These are phyloP conservation scores for Xylaria sp. DNA, from an alignment of 2,329 filamentous ascomycete genomes.

Conservation along the genomic window DNA sequence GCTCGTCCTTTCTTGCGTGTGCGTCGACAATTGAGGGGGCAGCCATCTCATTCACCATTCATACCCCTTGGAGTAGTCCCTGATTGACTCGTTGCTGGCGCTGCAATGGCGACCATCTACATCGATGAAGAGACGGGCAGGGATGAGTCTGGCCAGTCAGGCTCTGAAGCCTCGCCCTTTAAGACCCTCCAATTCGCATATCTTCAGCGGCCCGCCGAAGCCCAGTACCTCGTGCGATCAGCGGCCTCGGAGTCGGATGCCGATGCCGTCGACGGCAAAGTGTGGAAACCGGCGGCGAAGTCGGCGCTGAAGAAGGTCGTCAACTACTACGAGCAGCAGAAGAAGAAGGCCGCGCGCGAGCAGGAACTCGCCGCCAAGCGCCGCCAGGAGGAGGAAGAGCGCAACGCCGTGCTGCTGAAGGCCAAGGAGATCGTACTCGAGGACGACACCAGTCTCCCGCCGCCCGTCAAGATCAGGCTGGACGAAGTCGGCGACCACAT, in stretches of 20 bases:
- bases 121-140: conserved; percentile 35
- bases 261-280: conserved; percentile 27
- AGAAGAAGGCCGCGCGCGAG: conserved; percentile 35
- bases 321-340: conserved; percentile 34
- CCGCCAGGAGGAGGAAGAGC: conserved; percentile 34
- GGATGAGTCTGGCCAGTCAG: conserved; percentile 32
- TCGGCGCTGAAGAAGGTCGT: conserved; percentile 33
- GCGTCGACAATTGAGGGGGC: not conserved
- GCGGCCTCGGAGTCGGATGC: conserved; percentile 7
- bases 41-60: not conserved
- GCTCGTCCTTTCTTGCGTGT: not conserved
- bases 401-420: conserved; percentile 33
- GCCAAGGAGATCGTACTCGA: conserved; percentile 35
- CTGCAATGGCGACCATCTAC: conserved; percentile 38
- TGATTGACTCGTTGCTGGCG: not conserved
- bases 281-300: conserved; percentile 34
- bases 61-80: not conserved
- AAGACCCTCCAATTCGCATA: conserved; percentile 39
- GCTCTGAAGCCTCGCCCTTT: conserved; percentile 33
- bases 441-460: conserved; percentile 29
- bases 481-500: conserved; percentile 34
- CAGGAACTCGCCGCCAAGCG: conserved; percentile 34
- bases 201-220: conserved; percentile 33
- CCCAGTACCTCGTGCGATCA: conserved; percentile 35
- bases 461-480: conserved; percentile 32